Conservation (phyloP, 371 early-diverging fungal genomes). For the Nematocida sp. region DNA sequence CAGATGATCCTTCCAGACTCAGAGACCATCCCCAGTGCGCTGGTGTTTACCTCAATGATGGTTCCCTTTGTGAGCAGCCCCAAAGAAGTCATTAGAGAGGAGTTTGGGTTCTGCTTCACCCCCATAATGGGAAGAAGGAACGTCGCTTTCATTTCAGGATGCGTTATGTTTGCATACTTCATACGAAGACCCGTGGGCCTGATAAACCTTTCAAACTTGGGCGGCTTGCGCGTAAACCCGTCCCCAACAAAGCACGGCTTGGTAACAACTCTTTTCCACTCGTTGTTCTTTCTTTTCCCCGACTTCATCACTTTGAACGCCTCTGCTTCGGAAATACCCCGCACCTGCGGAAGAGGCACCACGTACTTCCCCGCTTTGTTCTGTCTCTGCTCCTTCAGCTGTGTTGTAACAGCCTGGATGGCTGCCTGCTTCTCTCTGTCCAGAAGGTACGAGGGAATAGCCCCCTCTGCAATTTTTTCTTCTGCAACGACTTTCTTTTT, state of each 20-base stretch:
- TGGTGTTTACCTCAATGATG: slow-evolving; percentile 88
- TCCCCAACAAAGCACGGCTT: slow-evolving; percentile 98
- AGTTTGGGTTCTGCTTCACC: slow-evolving; percentile 97
- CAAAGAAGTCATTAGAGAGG: slow-evolving; percentile 87
- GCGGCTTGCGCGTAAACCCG: slow-evolving; percentile 95
- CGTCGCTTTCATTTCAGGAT: slow-evolving; percentile 94
- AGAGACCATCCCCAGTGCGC: slow-evolving; percentile 93
- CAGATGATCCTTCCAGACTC: slow-evolving; percentile 96
- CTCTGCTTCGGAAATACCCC: slow-evolving; percentile 95
- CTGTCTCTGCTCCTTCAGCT: slow-evolving; percentile 98
- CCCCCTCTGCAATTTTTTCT: slow-evolving; percentile 74
- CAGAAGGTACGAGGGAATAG: slow-evolving; percentile 92
- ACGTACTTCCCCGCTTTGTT: slow-evolving; percentile 94
- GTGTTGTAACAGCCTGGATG: slow-evolving; percentile 88
- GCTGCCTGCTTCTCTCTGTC: slow-evolving; percentile 84
- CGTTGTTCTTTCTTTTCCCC: slow-evolving; percentile 82
- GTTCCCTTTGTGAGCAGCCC: slow-evolving; percentile 98
- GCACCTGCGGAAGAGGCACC: slow-evolving; percentile 93
- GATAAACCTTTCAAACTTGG: slow-evolving; percentile 98
- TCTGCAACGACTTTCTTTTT: slow-evolving; percentile 84
- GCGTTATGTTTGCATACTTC: slow-evolving; percentile 97
- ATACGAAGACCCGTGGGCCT: slow-evolving; percentile 95
- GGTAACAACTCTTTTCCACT: slow-evolving; percentile 98
- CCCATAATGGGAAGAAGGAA: slow-evolving; percentile 93
- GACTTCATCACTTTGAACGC: slow-evolving; percentile 93